Evolutionary conservation across 2,329 filamentous ascomycete species (phyloP), one percentile per base, ranked within the genome.

Genomic region (Aspergillus chevalieri): DNA sequence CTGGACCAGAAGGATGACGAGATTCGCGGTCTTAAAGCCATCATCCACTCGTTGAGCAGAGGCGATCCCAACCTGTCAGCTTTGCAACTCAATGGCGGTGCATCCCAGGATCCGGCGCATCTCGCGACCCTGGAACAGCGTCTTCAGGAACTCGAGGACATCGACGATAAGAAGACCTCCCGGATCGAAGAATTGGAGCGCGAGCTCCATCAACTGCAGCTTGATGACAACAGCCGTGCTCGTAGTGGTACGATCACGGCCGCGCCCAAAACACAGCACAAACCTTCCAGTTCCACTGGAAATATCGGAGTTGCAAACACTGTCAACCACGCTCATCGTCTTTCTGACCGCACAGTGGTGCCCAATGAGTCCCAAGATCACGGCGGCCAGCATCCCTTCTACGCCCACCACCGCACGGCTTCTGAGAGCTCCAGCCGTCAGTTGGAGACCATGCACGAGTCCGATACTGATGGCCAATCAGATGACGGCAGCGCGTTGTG

Each of bases 1-100:
- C 71, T 97, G 26, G 90, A 94, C 65, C 87, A 95, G 65, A 93
- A 94, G 66, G 92, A 98, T 62, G 93, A 98, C 61, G 93, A 98
- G 74, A 97, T 98, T 63, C 82, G 92, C 54, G 93, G 93, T 43
- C 79, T 98, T 56, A 98, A 97, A 71, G 92, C 93, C 41, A 97
- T 98, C 65, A 97, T 98, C 52, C 92, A 97, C 71, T 95, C 89
- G 15, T 78, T 98, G 34, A 95, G 90, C 67, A 81, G 89, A 53
- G 89, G 69, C 22, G 70, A 69, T 26, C 58, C 65, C 12, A 62
- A 61, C 49, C 54, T 63, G 21, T 50, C 60, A 33, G 52, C 62
- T 38, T 48, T 63, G 21, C 60, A 67, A 52, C 15, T 22, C 9
- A 66, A 66, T 50, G 64, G 59, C 24, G 44, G 56, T 22, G 49